Percentiles rank a stretch among this genome's conserved stretches.
Evolutionary conservation across 2,329 filamentous ascomycete species (phyloP).

Genomic region (Xylaria sp.): DNA sequence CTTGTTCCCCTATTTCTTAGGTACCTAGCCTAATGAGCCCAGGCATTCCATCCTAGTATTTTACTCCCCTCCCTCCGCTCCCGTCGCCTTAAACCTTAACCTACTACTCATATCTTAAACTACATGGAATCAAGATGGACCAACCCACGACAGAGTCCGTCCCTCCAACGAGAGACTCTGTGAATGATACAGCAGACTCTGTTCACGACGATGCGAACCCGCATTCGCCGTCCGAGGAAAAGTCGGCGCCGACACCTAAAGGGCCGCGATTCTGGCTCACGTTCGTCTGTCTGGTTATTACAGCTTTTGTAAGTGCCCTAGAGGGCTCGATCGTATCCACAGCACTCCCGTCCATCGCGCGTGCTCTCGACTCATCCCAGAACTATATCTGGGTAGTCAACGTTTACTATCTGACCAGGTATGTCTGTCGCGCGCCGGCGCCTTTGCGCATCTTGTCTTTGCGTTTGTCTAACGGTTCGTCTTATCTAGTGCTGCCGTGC

Average conservation of each 20-base stretch:
- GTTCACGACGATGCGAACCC: neutral
- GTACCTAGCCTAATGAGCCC: neutral
- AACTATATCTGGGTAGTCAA: conserved; percentile 40
- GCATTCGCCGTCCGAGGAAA: conserved; percentile 16
- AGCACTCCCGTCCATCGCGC: conserved; percentile 34
- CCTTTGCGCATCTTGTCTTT: conserved; percentile 22
- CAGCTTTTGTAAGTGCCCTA: conserved; percentile 35
- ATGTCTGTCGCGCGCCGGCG: conserved; percentile 23
- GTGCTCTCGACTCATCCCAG: conserved; percentile 28
- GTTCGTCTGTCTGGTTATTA: conserved; percentile 30
- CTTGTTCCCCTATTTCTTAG: neutral
- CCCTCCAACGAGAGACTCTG: conserved; percentile 9
- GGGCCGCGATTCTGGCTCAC: conserved; percentile 33
- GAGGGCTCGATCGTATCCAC: conserved; percentile 38
- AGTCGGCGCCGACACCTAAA: neutral
- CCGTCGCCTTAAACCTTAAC: neutral
- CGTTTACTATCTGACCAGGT: conserved; percentile 40
- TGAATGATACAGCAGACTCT: conserved; percentile 8
- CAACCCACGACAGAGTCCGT: conserved; percentile 13
- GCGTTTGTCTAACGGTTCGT: neutral
- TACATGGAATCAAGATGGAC: conserved; percentile 13
- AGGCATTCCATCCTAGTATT: neutral
- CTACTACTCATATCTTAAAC: neutral
- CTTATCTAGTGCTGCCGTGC: conserved; percentile 48
- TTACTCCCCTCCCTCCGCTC: neutral